phyloP scores from a whole-genome alignment of 2,329 filamentous ascomycete species.

The Trichoderma hamatum region DNA sequence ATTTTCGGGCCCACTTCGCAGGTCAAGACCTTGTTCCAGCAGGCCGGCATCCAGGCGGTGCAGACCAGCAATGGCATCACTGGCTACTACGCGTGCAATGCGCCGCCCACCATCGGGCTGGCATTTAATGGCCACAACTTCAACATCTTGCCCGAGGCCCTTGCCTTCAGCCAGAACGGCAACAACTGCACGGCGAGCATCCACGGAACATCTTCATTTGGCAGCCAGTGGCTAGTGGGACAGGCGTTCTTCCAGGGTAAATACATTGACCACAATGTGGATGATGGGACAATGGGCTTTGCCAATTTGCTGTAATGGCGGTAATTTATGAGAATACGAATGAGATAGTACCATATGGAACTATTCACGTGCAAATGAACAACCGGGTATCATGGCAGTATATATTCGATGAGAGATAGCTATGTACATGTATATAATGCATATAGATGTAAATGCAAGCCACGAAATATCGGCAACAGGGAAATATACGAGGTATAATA shows the following conservation, averaged over 20 bases:
- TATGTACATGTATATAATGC: background rate
- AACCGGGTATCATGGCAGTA: background rate
- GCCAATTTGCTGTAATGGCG: slow-evolving; percentile 23
- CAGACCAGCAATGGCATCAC: slow-evolving; percentile 24
- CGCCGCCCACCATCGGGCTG: slow-evolving; percentile 29
- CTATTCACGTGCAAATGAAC: background rate
- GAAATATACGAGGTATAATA: background rate
- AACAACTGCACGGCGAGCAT: slow-evolving; percentile 31
- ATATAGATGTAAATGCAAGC: background rate
- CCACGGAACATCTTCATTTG: slow-evolving; percentile 27
- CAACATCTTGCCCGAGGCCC: slow-evolving; percentile 29
- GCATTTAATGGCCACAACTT: slow-evolving; percentile 28
- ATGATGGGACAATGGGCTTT: slow-evolving; percentile 29
- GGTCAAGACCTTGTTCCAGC: slow-evolving; percentile 27
- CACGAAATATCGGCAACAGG: background rate
- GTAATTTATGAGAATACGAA: background rate
- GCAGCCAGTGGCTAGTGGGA: slow-evolving; percentile 31
- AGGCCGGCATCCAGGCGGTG: slow-evolving; percentile 28
- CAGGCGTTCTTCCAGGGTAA: slow-evolving; percentile 33
- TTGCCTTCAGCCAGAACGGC: slow-evolving; percentile 28
- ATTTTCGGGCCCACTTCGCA: slow-evolving; percentile 29
- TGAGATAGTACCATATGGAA: background rate
- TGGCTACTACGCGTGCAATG: slow-evolving; percentile 30
- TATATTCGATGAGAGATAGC: background rate
- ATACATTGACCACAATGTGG: slow-evolving; percentile 32